Percentiles rank a stretch among this genome's conserved stretches.
These are phyloP conservation scores for Stromatinia cepivora DNA, from an alignment of 2,329 filamentous ascomycete genomes.

Conservation along the genomic window DNA sequence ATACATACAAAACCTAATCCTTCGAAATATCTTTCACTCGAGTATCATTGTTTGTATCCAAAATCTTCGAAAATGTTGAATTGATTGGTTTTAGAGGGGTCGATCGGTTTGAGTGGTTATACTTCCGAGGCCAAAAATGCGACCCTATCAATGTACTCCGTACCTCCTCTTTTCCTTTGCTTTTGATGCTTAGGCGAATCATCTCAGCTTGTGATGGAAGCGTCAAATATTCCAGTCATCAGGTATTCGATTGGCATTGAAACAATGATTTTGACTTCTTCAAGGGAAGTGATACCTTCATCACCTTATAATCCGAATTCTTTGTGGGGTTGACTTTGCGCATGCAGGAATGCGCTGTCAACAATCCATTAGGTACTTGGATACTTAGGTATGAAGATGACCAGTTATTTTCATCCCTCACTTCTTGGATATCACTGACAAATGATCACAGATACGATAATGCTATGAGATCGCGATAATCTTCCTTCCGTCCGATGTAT, in stretches of 20 bases:
- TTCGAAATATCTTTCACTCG: neutral
- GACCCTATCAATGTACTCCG: conserved; percentile 12
- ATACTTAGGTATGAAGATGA: conserved; percentile 22
- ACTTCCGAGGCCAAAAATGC: conserved; percentile 22
- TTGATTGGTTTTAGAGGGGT: conserved; percentile 16
- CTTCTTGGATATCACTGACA: conserved; percentile 30
- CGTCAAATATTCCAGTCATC: neutral
- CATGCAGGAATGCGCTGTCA: conserved; percentile 39
- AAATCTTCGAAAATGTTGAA: neutral
- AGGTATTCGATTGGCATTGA: conserved; percentile 10
- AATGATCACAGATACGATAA: conserved; percentile 28
- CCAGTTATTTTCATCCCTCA: conserved; percentile 26
- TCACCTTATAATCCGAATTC: conserved; percentile 19
- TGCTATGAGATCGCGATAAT: conserved; percentile 14
- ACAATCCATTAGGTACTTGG: conserved; percentile 28
- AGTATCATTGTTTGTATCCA: neutral
- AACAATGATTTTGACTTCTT: conserved; percentile 15
- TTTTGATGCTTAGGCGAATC: conserved; percentile 22
- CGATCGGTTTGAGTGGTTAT: neutral
- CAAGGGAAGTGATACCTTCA: conserved; percentile 25
- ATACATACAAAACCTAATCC: conserved; percentile 8
- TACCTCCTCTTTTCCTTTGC: conserved; percentile 7
- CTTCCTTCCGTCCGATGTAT: conserved; percentile 15
- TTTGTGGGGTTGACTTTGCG: conserved; percentile 30
- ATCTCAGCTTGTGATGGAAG: conserved; percentile 2